Conservation (phyloP, 371 early-diverging fungal genomes). For the Entomophthora muscae region DNA sequence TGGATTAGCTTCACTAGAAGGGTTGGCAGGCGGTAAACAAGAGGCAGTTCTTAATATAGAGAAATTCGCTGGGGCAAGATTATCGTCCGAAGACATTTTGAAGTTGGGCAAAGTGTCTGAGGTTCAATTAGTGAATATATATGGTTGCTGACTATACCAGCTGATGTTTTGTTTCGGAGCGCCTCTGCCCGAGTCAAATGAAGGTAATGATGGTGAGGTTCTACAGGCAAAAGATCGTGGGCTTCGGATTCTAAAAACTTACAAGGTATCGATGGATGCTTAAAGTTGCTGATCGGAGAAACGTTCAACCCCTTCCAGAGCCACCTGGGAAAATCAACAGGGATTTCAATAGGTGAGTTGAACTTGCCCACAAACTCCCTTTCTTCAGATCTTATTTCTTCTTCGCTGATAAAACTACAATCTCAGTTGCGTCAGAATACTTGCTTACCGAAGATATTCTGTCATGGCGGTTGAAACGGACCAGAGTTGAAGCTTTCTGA, state of each 20-base stretch:
- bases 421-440: conserved; percentile 4
- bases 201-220: neutral
- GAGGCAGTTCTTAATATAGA: neutral
- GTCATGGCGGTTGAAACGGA: conserved; percentile 42
- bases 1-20: neutral
- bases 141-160: neutral
- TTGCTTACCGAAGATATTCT: conserved; percentile 41
- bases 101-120: neutral
- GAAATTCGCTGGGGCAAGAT: neutral
- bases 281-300: neutral
- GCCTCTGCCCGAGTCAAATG: neutral
- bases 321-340: conserved; percentile 50
- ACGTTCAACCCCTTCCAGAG: conserved; percentile 43
- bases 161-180: neutral
- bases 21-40: neutral
- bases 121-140: neutral
- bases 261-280: conserved; percentile 1
- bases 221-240: neutral
- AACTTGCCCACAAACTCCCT: conserved; percentile 80
- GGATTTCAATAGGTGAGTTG: conserved; percentile 44
- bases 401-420: conserved; percentile 45
- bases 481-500: conserved; percentile 86
- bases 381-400: conserved; percentile 64
- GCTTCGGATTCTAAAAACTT: conserved; percentile 1
- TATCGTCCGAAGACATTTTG: neutral